Percentiles rank a stretch among this genome's conserved stretches.
These are phyloP conservation scores for Crotalaria pallida DNA, from an alignment of 306 rosid species.

Conservation along the genomic window DNA sequence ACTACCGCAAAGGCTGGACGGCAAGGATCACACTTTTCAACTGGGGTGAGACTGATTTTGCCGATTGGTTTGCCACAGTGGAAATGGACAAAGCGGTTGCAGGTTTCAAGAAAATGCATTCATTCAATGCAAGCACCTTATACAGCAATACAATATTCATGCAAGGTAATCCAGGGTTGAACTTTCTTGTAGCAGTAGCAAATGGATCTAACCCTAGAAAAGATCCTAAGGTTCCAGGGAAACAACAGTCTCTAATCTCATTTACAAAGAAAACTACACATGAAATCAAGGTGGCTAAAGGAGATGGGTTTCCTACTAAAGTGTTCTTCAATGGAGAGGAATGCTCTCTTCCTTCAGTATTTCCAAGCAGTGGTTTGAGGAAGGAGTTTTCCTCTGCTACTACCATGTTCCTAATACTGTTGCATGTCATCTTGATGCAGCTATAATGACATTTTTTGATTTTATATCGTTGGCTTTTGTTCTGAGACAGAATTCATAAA, in stretches of 20 bases:
- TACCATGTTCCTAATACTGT: constrained; percentile 23
- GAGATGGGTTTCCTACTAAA: constrained; percentile 87
- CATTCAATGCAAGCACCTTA: constrained; percentile 61
- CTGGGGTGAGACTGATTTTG: constrained; percentile 69
- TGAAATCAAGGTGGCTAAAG: constrained; percentile 47
- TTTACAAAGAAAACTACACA: constrained; percentile 64
- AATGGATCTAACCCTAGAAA: constrained; percentile 53
- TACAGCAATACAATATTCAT: constrained; percentile 59
- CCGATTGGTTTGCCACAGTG: constrained; percentile 86
- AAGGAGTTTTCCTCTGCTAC: constrained; percentile 31
- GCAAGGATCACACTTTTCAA: constrained; percentile 85
- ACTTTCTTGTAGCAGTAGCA: constrained; percentile 70
- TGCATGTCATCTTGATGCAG: constrained; percentile 31
- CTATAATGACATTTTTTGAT: constrained; percentile 29
- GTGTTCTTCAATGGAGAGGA: constrained; percentile 94
- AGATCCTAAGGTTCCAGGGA: constrained; percentile 90
- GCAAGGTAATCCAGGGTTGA: constrained; percentile 74
- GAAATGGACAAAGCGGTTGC: constrained; percentile 67
- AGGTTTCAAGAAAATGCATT: constrained; percentile 77
- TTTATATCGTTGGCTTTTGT: constrained; percentile 3
- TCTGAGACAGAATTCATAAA: background rate
- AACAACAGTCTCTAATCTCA: constrained; percentile 76
- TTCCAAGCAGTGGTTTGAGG: constrained; percentile 47
- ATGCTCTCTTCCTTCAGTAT: constrained; percentile 59
- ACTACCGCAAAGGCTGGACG: constrained; percentile 74